Conservation (phyloP, 768 basidiomycete species). For the Pulveroboletus sp. region DNA sequence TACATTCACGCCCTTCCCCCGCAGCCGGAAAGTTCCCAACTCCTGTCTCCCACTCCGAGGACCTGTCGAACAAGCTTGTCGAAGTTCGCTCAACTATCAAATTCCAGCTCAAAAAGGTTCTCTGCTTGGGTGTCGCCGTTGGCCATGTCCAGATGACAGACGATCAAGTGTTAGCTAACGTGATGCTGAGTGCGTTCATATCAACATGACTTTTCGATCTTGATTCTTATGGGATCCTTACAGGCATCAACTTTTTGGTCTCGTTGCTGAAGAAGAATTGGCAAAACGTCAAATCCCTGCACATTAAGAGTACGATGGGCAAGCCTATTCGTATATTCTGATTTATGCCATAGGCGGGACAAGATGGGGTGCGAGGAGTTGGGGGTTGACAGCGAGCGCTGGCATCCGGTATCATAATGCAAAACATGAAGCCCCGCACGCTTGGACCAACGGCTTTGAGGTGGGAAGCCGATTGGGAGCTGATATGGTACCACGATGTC, state of each 20-base stretch:
- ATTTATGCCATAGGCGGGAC: slow-evolving; percentile 12
- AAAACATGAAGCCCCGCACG: slow-evolving; percentile 97
- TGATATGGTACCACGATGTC: slow-evolving; percentile 46
- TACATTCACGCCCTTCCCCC: neutral
- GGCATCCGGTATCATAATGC: slow-evolving; percentile 56
- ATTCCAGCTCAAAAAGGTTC: slow-evolving; percentile 99
- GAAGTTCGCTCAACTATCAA: slow-evolving; percentile 99
- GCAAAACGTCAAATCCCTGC: slow-evolving; percentile 98
- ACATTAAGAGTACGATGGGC: slow-evolving; percentile 99
- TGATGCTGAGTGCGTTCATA: slow-evolving; percentile 81
- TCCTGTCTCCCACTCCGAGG: slow-evolving; percentile 89
- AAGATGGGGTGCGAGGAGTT: slow-evolving; percentile 13
- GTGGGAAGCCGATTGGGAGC: slow-evolving; percentile 86
- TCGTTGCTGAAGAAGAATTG: slow-evolving; percentile 99
- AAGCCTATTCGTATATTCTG: slow-evolving; percentile 95
- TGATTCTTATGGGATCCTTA: slow-evolving; percentile 6
- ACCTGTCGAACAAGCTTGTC: slow-evolving; percentile 81
- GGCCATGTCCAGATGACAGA: slow-evolving; percentile 97
- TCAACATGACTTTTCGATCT: neutral
- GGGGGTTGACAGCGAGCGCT: slow-evolving; percentile 17
- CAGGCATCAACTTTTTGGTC: slow-evolving; percentile 99
- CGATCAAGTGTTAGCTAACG: slow-evolving; percentile 94
- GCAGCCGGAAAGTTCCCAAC: slow-evolving; percentile 98
- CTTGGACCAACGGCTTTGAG: slow-evolving; percentile 87
- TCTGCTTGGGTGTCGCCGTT: slow-evolving; percentile 98